phyloP scores from a whole-genome alignment of 768 basidiomycete genomes.

The Aureoboletus auriporus region DNA sequence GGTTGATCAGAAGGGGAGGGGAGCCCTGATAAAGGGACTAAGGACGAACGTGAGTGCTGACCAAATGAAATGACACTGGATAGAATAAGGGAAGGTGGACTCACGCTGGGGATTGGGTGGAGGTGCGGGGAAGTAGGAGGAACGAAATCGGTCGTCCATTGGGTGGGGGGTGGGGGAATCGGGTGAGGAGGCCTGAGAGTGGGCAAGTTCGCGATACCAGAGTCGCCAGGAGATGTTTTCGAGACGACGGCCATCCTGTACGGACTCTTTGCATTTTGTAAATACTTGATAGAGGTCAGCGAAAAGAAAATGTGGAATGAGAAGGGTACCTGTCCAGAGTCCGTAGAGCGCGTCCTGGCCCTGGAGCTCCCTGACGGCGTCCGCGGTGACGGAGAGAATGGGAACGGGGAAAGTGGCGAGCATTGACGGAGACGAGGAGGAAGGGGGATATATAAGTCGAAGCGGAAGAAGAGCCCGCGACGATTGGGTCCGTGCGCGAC shows the following conservation, averaged over 20 bases:
- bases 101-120: slow-evolving; percentile 13
- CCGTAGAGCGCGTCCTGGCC: slow-evolving; percentile 61
- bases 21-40: slow-evolving; percentile 22
- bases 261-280: slow-evolving; percentile 74
- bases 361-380: slow-evolving; percentile 65
- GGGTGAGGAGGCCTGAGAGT: slow-evolving; percentile 28
- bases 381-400: slow-evolving; percentile 61
- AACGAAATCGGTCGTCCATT: slow-evolving; percentile 19
- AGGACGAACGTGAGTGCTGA: slow-evolving; percentile 9
- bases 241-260: slow-evolving; percentile 75
- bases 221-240: slow-evolving; percentile 89
- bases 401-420: slow-evolving; percentile 53
- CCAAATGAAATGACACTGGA: slow-evolving; percentile 11
- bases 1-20: slow-evolving; percentile 28
- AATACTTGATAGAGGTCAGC: slow-evolving; percentile 52
- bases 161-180: slow-evolving; percentile 17
- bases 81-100: slow-evolving; percentile 11
- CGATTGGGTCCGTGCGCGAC: slow-evolving; percentile 12
- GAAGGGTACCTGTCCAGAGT: slow-evolving; percentile 60
- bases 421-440: slow-evolving; percentile 33
- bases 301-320: slow-evolving; percentile 1
- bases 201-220: slow-evolving; percentile 65
- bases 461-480: slow-evolving; percentile 8
- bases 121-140: slow-evolving; percentile 26
- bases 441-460: slow-evolving; percentile 18